phyloP scores from a whole-genome alignment of 129 eudicot species.

The Silybum marianum region DNA sequence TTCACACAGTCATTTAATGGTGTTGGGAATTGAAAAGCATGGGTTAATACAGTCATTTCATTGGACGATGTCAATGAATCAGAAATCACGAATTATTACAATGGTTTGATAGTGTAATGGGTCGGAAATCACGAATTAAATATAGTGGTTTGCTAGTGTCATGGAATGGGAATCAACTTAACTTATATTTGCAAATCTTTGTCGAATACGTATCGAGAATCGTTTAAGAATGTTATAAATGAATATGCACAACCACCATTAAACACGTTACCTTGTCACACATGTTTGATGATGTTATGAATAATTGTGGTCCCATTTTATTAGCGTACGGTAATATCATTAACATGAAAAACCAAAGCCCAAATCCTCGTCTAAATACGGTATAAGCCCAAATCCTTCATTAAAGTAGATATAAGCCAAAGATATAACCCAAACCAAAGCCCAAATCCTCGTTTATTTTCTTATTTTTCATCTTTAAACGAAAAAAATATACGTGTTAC shows the following conservation, averaged over 20 bases:
- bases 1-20: too few relatives aligned
- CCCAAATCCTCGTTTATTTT: too few relatives aligned
- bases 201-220: not conserved
- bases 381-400: too few relatives aligned
- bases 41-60: too few relatives aligned
- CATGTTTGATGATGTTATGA: not conserved
- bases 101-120: not conserved
- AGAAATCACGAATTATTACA: not conserved
- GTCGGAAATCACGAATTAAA: too few relatives aligned
- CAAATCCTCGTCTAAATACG: too few relatives aligned
- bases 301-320: not conserved
- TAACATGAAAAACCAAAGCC: not conserved
- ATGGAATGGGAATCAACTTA: not conserved
- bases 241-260: not conserved
- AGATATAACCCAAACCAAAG: too few relatives aligned
- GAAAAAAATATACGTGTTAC: not conserved
- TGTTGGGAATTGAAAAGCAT: not conserved
- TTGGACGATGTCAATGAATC: not conserved
- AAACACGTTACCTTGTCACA: not conserved
- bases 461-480: not conserved
- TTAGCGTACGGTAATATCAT: not conserved
- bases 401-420: too few relatives aligned
- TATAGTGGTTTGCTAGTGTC: not conserved
- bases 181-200: not conserved
- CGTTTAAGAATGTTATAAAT: not conserved